A percentile compares a stretch with the other conserved stretches of the same genome.
Evolutionary conservation across 495 filamentous ascomycete genomes (phyloP).

Genomic region (Acidomyces sp.): DNA sequence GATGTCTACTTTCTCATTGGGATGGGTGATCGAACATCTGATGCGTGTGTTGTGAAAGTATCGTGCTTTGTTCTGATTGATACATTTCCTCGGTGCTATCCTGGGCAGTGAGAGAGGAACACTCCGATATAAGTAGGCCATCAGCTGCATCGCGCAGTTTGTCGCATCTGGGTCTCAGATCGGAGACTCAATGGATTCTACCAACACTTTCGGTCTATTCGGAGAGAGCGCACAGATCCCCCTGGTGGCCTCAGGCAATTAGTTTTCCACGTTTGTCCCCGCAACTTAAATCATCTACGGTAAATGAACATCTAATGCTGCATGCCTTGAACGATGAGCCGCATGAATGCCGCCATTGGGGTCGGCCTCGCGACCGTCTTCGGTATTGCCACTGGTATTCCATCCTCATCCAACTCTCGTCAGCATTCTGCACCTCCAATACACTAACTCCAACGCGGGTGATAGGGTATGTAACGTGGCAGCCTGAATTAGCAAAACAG

Average conservation of each 20-base stretch:
- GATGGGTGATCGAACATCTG: neutral
- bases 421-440: neutral
- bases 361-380: constrained; percentile 3
- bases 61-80: neutral
- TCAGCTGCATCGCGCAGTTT: too few relatives aligned
- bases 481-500: constrained; percentile 1
- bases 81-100: neutral
- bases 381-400: constrained; percentile 2
- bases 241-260: neutral
- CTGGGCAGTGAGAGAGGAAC: neutral
- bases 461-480: constrained; percentile 6
- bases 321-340: too few relatives aligned
- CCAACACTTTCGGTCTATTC: neutral
- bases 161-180: too few relatives aligned
- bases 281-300: too few relatives aligned
- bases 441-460: neutral
- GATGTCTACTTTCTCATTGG: constrained; percentile 30
- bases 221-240: neutral
- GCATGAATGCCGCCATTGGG: neutral
- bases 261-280: too few relatives aligned
- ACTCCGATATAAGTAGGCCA: too few relatives aligned
- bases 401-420: neutral
- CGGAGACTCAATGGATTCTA: neutral
- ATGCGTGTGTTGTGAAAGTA: neutral
- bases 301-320: too few relatives aligned